Evolutionary conservation across 176 grass and related monocot species (phyloP), one percentile per base, ranked within the genome.

Genomic region (Avena eriantha): DNA sequence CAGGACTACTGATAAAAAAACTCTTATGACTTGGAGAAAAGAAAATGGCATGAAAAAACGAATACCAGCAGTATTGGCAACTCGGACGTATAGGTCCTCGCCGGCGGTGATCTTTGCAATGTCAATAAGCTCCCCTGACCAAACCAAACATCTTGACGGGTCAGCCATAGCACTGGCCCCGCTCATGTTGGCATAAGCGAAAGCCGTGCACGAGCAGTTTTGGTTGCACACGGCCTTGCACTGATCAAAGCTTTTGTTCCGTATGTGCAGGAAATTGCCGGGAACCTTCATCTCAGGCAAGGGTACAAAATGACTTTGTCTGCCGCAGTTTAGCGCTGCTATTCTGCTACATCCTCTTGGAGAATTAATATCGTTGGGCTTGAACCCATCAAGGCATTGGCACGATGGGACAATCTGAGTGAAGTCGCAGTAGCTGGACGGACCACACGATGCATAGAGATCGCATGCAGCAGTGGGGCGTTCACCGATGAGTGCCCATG

Each of bases 161-260:
- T 90, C 77, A 0, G 10, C 10, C 3, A 7, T 24, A 1, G 1
- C 22, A 16, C 69, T 2, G 0, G 8, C 19, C 5, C 1, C 17
- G 21, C 45, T 82, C 79, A 76, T 0, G 57, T 54, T 55, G 46
- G 69, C 45, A 5, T 87, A 87, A 39, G 87, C 79, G 13, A 84
- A 93, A 17, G 78, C 92, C 54, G 53, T 66, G 18, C 92, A 94
- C 0, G 89, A 91, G 50, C 92, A 94, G 68, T 89, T 81, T 10
- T 13, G 39, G 39, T 6, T 46, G 69, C 69, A 72, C 21, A 7
- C 11, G 1, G 69, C 69, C 19, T 4, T 21, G 7, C 69, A 72
- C 0, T 91, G 48, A 48, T 94, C 87, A 0, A 85, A 89, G 61
- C 89, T 94, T 66, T 5, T 72, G 4, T 94, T 74, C 84, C 84